Evolutionary conservation across 495 filamentous ascomycete genomes (phyloP), one percentile per base, ranked within the genome.

Genomic region (Sordaria brevicollis): DNA sequence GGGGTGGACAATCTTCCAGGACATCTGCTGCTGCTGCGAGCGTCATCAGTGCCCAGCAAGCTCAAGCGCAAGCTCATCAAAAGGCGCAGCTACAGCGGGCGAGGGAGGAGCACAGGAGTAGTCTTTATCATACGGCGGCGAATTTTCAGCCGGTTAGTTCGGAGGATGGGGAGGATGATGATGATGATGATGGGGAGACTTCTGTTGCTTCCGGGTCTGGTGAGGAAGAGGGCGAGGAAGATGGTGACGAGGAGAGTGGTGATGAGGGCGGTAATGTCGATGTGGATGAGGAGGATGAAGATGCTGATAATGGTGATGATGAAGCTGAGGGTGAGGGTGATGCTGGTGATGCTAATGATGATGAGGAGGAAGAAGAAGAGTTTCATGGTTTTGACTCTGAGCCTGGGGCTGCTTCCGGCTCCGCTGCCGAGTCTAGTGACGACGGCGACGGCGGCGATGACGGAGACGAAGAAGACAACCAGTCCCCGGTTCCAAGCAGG

Each of bases 221-320:
- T 65, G 43, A 66, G 13, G 37, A 31, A 31, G 34, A 35, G 3
- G 67, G 39, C 21, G 25, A 65, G 11, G 35, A 41, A 19, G 62
- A 54, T 0, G 71, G 66, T 41, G 69, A 67, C 8, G 21, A 35
- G 0, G 72, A 65, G 0, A 49, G 37, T 0, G 71, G 69, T 0
- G 68, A 68, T 2, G 76, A 72, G 1, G 75, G 74, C 31, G 69
- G 68, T 6, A 69, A 73, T 68, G 33, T 65, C 66, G 34, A 73
- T 73, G 49, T 34, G 54, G 36, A 70, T 54, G 35, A 39, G 66
- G 8, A 66, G 11, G 21, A 29, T 57, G 11, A 2, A 11, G 19
- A 7, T 2, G 10, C 9, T 9, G 10, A 5, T 29, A 5, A 4
- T 0, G 19, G 21, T 54, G 43, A 13, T 1, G 43, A 21, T 7